Base-by-base conservation (phyloP, 1,284 basidiomycete genomes). In the Exobasidium rhododendri region DNA sequence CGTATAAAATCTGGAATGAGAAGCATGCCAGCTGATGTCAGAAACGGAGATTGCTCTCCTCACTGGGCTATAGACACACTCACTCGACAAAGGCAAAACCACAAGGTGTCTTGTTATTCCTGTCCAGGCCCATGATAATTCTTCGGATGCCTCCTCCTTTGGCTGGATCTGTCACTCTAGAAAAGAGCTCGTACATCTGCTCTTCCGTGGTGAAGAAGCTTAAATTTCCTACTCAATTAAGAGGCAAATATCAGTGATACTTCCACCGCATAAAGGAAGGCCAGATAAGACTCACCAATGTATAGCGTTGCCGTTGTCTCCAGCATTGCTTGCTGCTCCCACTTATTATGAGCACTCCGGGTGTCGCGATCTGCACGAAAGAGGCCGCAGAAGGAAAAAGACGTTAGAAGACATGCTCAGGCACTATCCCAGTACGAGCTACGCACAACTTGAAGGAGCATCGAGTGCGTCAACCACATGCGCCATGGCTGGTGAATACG, bases 91-190 rank as follows among this genome's bases (percentile, higher is more conserved):
- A 99, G 73, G 94, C 97, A 81, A 99, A 99, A 0, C 96, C 96
- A 79, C 96, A 99, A 0, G 96, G 96, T 53, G 96, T 98, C 91
- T 94, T 89, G 53, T 89, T 90, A 80, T 97, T 92, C 62, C 96
- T 85, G 83, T 99, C 96, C 43, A 99, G 85, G 28, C 96, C 96
- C 96, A 99, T 98, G 75, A 99, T 98, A 71, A 99, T 96, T 68
- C 94, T 88, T 80, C 97, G 97, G 71, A 99, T 93, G 31, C 93
- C 93, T 40, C 93, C 93, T 46, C 93, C 93, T 66, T 92, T 89
- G 70, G 92, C 90, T 1, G 91, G 86, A 68, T 85, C 89, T 45
- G 92, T 87, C 71, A 93, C 96, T 83, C 92, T 91, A 62, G 89
- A 87, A 82, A 98, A 99, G 56, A 98, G 83, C 81, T 98, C 94